These are phyloP conservation scores for Cutaneotrichosporon sp. DNA, from an alignment of 1,284 basidiomycete genomes.

Conservation along the genomic window DNA sequence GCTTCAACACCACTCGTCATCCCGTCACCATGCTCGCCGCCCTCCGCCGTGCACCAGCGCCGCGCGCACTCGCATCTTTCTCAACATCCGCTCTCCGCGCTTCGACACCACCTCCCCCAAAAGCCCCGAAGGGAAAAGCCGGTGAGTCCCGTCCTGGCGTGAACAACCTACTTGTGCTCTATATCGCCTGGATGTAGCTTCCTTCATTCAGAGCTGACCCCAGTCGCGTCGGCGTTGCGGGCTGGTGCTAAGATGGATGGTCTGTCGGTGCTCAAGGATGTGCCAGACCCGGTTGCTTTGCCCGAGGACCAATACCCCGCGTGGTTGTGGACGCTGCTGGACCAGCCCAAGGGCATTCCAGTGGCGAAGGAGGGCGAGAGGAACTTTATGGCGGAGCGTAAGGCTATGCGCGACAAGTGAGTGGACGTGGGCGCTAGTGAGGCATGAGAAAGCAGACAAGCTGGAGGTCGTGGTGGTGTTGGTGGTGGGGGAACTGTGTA, in stretches of 20 bases:
- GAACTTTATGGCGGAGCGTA: conserved; percentile 39
- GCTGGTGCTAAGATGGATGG: conserved; percentile 69
- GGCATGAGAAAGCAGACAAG: background rate
- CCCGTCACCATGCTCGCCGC: conserved; percentile 6
- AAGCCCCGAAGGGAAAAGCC: background rate
- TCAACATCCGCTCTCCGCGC: conserved; percentile 1
- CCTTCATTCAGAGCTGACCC: background rate
- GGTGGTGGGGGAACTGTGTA: background rate
- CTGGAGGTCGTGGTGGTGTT: background rate
- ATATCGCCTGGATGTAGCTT: background rate
- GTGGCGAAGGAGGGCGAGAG: conserved; percentile 23
- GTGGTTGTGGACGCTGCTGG: conserved; percentile 80
- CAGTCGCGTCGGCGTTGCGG: conserved; percentile 53
- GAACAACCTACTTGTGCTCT: background rate
- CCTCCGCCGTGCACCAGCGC: background rate
- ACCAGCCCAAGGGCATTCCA: conserved; percentile 22
- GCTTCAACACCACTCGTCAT: background rate
- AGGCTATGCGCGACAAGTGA: conserved; percentile 40
- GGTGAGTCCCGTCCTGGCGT: background rate
- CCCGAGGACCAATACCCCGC: conserved; percentile 80
- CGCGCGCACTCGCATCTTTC: background rate
- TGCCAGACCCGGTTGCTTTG: conserved; percentile 69
- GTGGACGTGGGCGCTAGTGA: conserved; percentile 4
- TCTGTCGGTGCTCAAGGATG: conserved; percentile 75
- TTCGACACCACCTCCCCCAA: background rate